Base-by-base conservation (phyloP, 1,139 yeast species). In the Petasospora rhodanensis region DNA sequence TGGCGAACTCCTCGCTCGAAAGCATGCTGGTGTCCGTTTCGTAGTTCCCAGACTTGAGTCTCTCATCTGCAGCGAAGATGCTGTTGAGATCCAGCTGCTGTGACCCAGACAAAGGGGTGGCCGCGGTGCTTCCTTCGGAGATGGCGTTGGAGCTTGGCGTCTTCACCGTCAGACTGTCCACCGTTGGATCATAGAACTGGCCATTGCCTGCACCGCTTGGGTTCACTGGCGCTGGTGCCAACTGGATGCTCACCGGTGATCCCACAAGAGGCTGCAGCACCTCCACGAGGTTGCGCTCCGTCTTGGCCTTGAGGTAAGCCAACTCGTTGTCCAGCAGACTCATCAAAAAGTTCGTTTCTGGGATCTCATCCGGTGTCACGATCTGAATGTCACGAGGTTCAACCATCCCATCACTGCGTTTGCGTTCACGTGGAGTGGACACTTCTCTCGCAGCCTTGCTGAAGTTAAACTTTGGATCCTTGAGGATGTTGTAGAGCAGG, bases 1-100 rank as follows among this genome's bases (percentile, higher is more conserved):
- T 39, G 9, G 46, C 43, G 24, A 43, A 49, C 18, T 50, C 53
- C 17, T 49, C 52, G 22, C 40, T 35, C 2, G 50, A 34, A n/a
- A 46, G 25, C 4, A 36, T 8, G 10, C 17, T 34, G 4, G 42
- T 18, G 14, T 34, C 42, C n/a, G n/a, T n/a, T n/a, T n/a, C n/a
- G n/a, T n/a, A n/a, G n/a, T 14, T 6, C 8, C n/a, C 6, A 7
- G 18, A 7, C 8, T 14, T 17, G 6, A 7, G 17, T 7, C 17
- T 14, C 7, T 7, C 17, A 7, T 7, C 7, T 13, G 26, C 14
- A 6, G 16, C 7, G 19, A 37, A 37, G 23, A 36, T 30, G 11
- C 26, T 26, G 15, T 20, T 29, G 18, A 28, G 16, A 22, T 25
- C 24, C 18, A 31, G 15, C 24, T 12, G 26, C 9, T 7, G 7